Conservation (phyloP, 2,329 filamentous ascomycete species). For the Diplodia seriata region DNA sequence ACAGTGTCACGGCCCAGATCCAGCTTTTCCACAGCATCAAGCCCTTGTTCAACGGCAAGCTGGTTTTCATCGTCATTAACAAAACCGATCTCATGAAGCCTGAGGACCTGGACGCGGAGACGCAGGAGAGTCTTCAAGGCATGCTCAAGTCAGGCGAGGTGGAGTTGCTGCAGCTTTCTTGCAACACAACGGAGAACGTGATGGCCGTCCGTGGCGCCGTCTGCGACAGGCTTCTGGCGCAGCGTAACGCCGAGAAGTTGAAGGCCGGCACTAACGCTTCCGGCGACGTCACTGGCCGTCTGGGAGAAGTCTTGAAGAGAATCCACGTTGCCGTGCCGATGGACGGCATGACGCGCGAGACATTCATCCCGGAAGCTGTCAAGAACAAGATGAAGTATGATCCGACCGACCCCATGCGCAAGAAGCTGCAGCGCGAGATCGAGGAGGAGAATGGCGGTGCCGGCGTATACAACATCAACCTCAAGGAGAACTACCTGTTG, state of each 20-base stretch:
- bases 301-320: slow-evolving; percentile 88
- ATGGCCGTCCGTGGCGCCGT: slow-evolving; percentile 94
- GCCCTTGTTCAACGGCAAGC: slow-evolving; percentile 94
- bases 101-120: slow-evolving; percentile 82
- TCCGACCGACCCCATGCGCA: slow-evolving; percentile 84
- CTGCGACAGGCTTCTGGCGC: slow-evolving; percentile 90
- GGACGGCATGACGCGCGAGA: slow-evolving; percentile 77
- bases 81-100: slow-evolving; percentile 93
- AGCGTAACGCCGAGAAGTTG: slow-evolving; percentile 93
- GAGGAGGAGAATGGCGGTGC: slow-evolving; percentile 93
- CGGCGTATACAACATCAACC: slow-evolving; percentile 93
- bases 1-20: slow-evolving; percentile 90
- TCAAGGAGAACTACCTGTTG: slow-evolving; percentile 85
- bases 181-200: slow-evolving; percentile 92
- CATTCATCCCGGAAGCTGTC: slow-evolving; percentile 86
- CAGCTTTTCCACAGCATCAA: slow-evolving; percentile 96
- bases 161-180: slow-evolving; percentile 90
- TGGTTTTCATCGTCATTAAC: slow-evolving; percentile 96
- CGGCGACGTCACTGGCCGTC: slow-evolving; percentile 77
- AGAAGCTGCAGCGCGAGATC: slow-evolving; percentile 80
- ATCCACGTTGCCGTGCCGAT: slow-evolving; percentile 98
- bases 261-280: slow-evolving; percentile 83
- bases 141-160: slow-evolving; percentile 88
- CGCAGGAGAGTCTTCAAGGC: slow-evolving; percentile 77
- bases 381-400: slow-evolving; percentile 87